phyloP scores from a whole-genome alignment of 139 green algal genomes.

The Picochlorum sp. region DNA sequence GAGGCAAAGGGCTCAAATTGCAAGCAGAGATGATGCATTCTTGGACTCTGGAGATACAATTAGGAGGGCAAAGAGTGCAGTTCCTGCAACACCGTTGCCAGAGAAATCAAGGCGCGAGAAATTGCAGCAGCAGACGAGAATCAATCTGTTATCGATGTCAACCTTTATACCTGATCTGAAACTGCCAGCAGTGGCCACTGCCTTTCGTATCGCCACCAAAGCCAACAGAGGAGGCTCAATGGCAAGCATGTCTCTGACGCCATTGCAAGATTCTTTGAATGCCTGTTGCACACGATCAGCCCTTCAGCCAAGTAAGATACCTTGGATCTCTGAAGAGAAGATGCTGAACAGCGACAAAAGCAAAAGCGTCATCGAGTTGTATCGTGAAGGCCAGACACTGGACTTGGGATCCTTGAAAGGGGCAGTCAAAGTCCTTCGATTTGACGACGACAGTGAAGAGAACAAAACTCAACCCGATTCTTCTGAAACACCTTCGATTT shows the following conservation, averaged over 20 bases:
- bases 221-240: no score
- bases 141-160: slow-evolving; percentile 10
- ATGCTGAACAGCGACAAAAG: no score
- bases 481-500: neutral
- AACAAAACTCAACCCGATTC: neutral
- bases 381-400: no score
- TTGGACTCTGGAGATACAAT: neutral
- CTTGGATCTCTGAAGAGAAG: no score
- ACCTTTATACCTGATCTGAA: slow-evolving; percentile 7
- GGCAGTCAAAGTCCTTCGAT: neutral
- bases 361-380: no score
- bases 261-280: no score
- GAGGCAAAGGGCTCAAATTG: neutral
- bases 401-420: no score
- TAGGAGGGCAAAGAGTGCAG: neutral
- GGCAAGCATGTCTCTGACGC: no score
- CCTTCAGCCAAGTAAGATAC: no score
- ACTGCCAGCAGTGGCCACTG: slow-evolving; percentile 6
- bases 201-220: slow-evolving; percentile 9
- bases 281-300: no score
- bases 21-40: neutral
- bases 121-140: slow-evolving; percentile 1
- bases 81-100: neutral
- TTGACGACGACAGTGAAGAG: neutral
- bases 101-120: neutral